Conservation (phyloP, 1,139 yeast species). For the Suhomyces atakaporum region DNA sequence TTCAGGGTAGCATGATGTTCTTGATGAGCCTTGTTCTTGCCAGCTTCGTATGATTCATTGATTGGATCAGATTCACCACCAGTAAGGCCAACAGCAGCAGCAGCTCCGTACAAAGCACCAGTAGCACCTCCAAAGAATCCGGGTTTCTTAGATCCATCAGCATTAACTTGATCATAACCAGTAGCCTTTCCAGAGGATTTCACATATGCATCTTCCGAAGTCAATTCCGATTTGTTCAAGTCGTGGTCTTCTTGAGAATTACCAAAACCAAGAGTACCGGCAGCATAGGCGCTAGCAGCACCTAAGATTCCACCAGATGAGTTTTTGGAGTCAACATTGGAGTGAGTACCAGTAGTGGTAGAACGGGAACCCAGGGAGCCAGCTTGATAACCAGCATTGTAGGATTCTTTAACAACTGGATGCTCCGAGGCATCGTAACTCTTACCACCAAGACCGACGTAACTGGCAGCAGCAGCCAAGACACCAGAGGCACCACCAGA, state of each 20-base stretch:
- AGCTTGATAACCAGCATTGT: slow-evolving; percentile 18
- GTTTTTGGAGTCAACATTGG: neutral
- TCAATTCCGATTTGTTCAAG: slow-evolving; percentile 7
- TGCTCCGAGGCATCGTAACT: slow-evolving; percentile 6
- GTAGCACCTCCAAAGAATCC: slow-evolving; percentile 19
- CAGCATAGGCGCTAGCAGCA: slow-evolving; percentile 16
- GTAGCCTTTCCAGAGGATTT: slow-evolving; percentile 8
- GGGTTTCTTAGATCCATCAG: slow-evolving; percentile 9
- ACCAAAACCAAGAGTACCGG: slow-evolving; percentile 17
- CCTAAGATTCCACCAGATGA: slow-evolving; percentile 8
- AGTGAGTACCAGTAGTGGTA: no score
- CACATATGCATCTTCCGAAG: slow-evolving; percentile 14
- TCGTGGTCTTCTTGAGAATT: slow-evolving; percentile 11
- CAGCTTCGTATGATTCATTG: slow-evolving; percentile 21
- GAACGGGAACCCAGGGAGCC: no score
- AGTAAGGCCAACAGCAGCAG: slow-evolving; percentile 25
- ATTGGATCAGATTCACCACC: slow-evolving; percentile 13
- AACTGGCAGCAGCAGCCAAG: slow-evolving; percentile 20
- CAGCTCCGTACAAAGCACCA: slow-evolving; percentile 28
- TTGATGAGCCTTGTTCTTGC: slow-evolving; percentile 14
- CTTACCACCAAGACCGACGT: slow-evolving; percentile 16
- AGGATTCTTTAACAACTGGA: slow-evolving; percentile 20
- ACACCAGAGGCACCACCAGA: slow-evolving; percentile 12
- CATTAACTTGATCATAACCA: slow-evolving; percentile 6
- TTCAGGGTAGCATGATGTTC: neutral